Conservation (phyloP, 805 yeast species). For the Suhomyces emberorum region DNA sequence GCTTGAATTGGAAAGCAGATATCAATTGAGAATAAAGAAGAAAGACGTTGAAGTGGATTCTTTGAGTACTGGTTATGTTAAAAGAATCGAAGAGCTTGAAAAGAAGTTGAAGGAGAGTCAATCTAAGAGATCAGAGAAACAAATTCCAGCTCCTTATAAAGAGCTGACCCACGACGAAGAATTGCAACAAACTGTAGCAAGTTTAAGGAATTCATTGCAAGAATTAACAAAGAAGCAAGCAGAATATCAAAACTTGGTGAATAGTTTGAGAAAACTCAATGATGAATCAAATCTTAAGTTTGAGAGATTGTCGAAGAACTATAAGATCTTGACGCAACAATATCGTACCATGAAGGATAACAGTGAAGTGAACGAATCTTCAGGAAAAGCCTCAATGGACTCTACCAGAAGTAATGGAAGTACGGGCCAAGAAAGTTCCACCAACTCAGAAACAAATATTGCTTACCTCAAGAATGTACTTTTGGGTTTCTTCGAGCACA, state of each 20-base stretch:
- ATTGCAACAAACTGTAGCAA: constrained; percentile 28
- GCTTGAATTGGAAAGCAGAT: constrained; percentile 53
- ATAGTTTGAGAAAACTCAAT: constrained; percentile 54
- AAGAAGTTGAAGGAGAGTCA: constrained; percentile 19
- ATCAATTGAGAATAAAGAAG: constrained; percentile 45
- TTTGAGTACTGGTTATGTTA: constrained; percentile 33
- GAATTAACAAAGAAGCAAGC: constrained; percentile 48
- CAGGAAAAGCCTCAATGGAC: constrained; percentile 1
- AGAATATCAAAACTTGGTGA: constrained; percentile 54
- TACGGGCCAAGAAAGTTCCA: constrained; percentile 5
- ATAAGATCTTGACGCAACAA: constrained; percentile 61
- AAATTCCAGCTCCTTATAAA: background rate
- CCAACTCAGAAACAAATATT: constrained; percentile 37
- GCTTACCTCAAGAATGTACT: constrained; percentile 86
- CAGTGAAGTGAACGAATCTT: constrained; percentile 2
- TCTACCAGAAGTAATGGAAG: background rate
- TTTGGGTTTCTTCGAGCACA: constrained; percentile 87
- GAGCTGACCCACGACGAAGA: constrained; percentile 14
- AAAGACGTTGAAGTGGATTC: constrained; percentile 69
- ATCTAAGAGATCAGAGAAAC: background rate
- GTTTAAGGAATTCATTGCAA: constrained; percentile 53
- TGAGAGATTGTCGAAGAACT: constrained; percentile 67
- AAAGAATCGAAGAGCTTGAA: constrained; percentile 40
- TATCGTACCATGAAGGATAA: constrained; percentile 42
- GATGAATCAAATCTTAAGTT: constrained; percentile 67